Evolutionary conservation across 2,329 filamentous ascomycete genomes (phyloP), one percentile per base, ranked within the genome.

Genomic region (Beauveria scarabaeidicola): DNA sequence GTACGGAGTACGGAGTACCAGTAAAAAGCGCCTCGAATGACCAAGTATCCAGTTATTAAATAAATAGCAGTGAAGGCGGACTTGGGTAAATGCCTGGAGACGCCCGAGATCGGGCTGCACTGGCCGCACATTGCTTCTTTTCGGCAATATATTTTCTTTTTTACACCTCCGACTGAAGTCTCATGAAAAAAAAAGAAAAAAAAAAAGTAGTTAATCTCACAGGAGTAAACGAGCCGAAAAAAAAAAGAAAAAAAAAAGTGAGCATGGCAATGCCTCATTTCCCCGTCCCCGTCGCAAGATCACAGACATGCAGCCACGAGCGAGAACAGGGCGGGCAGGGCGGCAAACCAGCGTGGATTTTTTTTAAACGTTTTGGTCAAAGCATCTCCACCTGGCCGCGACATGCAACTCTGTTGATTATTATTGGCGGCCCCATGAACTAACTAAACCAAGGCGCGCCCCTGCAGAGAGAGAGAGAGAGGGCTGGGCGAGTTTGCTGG

Each of bases 221-320:
- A n/a, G n/a, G n/a, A n/a, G n/a, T n/a, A n/a, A n/a, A n/a, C n/a
- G n/a, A n/a, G n/a, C n/a, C n/a, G n/a, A n/a, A n/a, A 25, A 23
- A 52, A 15, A 17, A 11, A 19, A 29, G 27, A 32, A 29, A 43
- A 29, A 29, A 43, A 43, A 29, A 3, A n/a, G 23, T n/a, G 36
- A 36, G 40, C 40, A 47, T 46, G 40, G 41, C 17, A 15, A 36
- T 48, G 43, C 43, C 48, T 56, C 53, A 56, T 32, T 32, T 56
- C 41, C 32, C 32, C 32, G 10, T 36, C 32, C 32, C 19, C 43
- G 43, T 47, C 53, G 40, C 19, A 56, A 40, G 15, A 47, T 48
- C 53, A 47, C 43, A 56, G n/a, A 56, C 53, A 56, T 56, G 43
- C 41, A 29, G 29, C 53, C 43, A 48, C 9, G 53, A 54, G 27